A percentile compares a stretch with the other conserved stretches of the same genome.
Conservation (phyloP, 208 protist species). For the Crithidia thermophila region DNA sequence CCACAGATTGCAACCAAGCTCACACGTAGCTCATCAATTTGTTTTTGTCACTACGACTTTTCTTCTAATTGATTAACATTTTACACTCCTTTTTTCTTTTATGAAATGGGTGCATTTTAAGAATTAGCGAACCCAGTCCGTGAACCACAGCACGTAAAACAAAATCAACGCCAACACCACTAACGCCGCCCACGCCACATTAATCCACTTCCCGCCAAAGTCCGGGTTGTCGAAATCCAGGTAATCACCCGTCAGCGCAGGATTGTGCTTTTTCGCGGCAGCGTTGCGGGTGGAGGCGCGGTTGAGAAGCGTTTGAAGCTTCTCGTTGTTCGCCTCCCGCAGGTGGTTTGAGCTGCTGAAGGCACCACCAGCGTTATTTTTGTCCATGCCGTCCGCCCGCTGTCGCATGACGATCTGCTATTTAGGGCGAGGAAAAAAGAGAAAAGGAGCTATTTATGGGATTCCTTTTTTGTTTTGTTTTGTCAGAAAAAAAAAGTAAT, state of each 20-base stretch:
- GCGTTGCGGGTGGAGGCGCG: slow-evolving; percentile 15
- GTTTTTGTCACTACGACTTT: no score
- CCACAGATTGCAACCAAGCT: no score
- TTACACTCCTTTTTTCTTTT: no score
- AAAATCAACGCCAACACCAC: slow-evolving; percentile 32
- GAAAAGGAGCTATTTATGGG: background rate
- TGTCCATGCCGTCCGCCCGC: slow-evolving; percentile 12
- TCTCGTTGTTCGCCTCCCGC: slow-evolving; percentile 27
- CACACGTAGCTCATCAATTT: no score
- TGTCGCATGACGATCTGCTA: slow-evolving; percentile 9
- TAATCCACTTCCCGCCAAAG: slow-evolving; percentile 34
- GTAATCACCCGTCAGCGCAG: slow-evolving; percentile 32
- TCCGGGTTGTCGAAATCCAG: slow-evolving; percentile 40
- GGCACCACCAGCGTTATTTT: slow-evolving; percentile 4
- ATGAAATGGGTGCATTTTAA: no score
- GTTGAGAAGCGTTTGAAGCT: slow-evolving; percentile 20
- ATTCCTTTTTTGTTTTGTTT: background rate
- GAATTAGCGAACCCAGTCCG: slow-evolving; percentile 41
- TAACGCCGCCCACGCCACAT: slow-evolving; percentile 25
- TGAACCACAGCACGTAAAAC: slow-evolving; percentile 63
- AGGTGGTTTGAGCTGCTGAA: slow-evolving; percentile 19
- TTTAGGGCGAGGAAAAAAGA: slow-evolving; percentile 1
- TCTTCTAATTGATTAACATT: no score
- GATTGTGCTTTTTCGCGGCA: slow-evolving; percentile 23
- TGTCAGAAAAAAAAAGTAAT: background rate